A percentile compares a stretch with the other conserved stretches of the same genome.
These are phyloP conservation scores for Ocimum tenuiflorum DNA, from an alignment of 257 asterid species.

Conservation along the genomic window DNA sequence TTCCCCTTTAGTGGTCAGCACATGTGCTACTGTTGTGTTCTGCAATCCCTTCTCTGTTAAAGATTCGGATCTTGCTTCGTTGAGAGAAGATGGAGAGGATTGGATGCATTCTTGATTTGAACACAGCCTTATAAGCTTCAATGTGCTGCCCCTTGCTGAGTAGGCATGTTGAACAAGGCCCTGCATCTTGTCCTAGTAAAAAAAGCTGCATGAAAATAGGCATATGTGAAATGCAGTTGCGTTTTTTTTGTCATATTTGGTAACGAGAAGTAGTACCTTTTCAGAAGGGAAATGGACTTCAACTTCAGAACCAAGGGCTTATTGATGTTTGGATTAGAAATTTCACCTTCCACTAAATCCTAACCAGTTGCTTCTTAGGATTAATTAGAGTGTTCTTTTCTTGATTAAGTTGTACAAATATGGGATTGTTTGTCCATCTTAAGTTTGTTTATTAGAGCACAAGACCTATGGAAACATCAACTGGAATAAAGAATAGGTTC, in stretches of 20 bases:
- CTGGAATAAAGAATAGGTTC: not conserved
- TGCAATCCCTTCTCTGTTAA: conserved; percentile 49
- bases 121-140: not conserved
- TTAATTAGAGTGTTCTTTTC: conserved; percentile 24
- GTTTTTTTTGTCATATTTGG: not conserved
- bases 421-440: not conserved
- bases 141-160: conserved; percentile 18
- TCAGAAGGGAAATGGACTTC: not conserved
- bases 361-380: conserved; percentile 16
- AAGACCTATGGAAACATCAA: too few relatives aligned
- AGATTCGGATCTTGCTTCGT: conserved; percentile 17
- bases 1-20: conserved; percentile 52
- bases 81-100: not conserved
- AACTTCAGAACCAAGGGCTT: not conserved
- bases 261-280: too few relatives aligned
- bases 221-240: too few relatives aligned
- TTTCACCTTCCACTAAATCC: too few relatives aligned
- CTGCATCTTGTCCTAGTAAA: too few relatives aligned
- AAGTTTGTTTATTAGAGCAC: not conserved
- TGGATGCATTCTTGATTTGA: conserved; percentile 13
- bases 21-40: conserved; percentile 56
- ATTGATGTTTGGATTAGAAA: too few relatives aligned
- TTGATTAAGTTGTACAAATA: conserved; percentile 11
- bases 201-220: too few relatives aligned
- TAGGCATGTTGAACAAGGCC: conserved; percentile 34